These are phyloP conservation scores for Trametopsis cervina DNA, from an alignment of 768 basidiomycete genomes.

Conservation along the genomic window DNA sequence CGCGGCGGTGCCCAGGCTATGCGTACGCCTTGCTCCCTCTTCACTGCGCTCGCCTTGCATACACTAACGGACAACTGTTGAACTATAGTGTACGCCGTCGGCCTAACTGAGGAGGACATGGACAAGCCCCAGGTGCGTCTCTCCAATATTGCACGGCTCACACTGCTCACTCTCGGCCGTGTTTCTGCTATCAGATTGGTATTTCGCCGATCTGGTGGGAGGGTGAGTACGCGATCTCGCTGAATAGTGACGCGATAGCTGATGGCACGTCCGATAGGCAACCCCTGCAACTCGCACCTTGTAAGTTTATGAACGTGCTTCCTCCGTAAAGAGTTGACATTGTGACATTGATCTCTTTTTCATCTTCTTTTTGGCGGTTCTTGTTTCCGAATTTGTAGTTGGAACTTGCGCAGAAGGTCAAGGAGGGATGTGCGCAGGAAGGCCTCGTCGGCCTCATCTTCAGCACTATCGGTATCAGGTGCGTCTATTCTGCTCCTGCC, in stretches of 20 bases:
- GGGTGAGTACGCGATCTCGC: slow-evolving; percentile 37
- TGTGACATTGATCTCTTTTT: too few species aligned
- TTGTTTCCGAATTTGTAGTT: slow-evolving; percentile 36
- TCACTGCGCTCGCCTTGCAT: too few species aligned
- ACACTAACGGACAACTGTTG: too few species aligned
- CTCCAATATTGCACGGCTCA: too few species aligned
- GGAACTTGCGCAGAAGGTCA: slow-evolving; percentile 72
- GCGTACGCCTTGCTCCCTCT: slow-evolving; percentile 51
- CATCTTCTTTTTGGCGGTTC: neutral
- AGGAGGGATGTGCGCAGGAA: slow-evolving; percentile 76
- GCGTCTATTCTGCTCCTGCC: slow-evolving; percentile 6
- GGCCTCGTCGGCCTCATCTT: slow-evolving; percentile 78
- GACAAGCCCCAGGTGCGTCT: slow-evolving; percentile 69
- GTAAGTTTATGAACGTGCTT: slow-evolving; percentile 34
- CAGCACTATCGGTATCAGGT: slow-evolving; percentile 84
- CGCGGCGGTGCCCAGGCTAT: slow-evolving; percentile 81
- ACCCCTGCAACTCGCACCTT: slow-evolving; percentile 81
- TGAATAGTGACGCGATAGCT: too few species aligned
- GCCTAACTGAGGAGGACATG: slow-evolving; percentile 75
- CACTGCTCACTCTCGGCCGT: too few species aligned
- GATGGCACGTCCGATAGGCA: slow-evolving; percentile 38
- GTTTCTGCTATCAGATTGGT: too few species aligned
- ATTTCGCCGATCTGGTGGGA: slow-evolving; percentile 93
- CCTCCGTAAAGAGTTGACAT: too few species aligned
- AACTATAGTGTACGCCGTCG: slow-evolving; percentile 70